Base-by-base conservation (phyloP, 192 early-diverging fungal genomes). In the Coemansia sp. region DNA sequence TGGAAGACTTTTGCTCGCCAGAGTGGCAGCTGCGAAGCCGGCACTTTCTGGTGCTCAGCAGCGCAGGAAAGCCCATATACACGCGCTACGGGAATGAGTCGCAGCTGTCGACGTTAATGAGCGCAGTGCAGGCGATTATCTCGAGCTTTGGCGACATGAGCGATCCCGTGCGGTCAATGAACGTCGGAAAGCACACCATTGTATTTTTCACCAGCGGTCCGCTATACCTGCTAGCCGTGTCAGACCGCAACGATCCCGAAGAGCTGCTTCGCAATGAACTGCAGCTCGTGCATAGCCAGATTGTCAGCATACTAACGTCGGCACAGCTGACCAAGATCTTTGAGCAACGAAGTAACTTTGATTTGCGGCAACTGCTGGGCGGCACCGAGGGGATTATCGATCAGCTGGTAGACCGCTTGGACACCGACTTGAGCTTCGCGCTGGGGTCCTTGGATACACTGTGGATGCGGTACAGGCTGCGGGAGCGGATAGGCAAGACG, bases 61-160 rank as follows among this genome's bases (percentile, higher is more conserved):
- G 85, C 61, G 90, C 93, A 5, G 96, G 96, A 18, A 98, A 98
- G 71, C 94, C 96, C 12, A 90, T 98, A 8, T 98, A 93, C 79
- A 87, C 87, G 32, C 81, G 95, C 64, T 91, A 97, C 70, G 96
- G 96, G 14, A 88, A 92, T 61, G 96, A 98, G 67, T 77, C 92
- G 18, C 82, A 91, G 58, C 85, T 95, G 56, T 88, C 95, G 12
- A 83, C 85, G 22, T 77, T 93, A 40, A 95, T 92, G 88, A 94
- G 93, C 32, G 83, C 96, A 2, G 85, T 94, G 18, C 95, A 96
- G 53, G 92, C 94, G 0, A 85, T 97, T 23, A 82, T 95, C 32
- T 87, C 92, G 16, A 90, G 92, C 62, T 93, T 93, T 81, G 74
- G 79, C 40, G 86, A 87, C 54, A 88, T 89, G 51, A 88, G 92